These are phyloP conservation scores for Sisymbrium altissimum DNA, from an alignment of 345 rosid genomes.

Conservation along the genomic window DNA sequence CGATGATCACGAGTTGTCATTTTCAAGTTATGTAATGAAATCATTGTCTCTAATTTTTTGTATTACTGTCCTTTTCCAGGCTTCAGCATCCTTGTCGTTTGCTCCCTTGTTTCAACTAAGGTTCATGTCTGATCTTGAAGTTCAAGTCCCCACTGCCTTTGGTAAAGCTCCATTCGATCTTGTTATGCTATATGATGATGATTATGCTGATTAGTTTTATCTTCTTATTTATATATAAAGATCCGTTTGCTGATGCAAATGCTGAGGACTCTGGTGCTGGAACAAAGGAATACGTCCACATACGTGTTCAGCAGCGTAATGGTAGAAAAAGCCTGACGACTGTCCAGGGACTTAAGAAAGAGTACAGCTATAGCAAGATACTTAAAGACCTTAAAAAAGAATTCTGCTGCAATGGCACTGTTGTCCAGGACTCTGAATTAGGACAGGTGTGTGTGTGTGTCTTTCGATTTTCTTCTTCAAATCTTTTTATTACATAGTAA, in stretches of 20 bases:
- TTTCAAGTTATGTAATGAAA: not conserved
- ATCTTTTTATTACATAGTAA: not conserved
- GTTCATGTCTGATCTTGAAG: slow-evolving; percentile 48
- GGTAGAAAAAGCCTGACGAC: slow-evolving; percentile 55
- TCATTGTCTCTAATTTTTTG: too few relatives aligned
- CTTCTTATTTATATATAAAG: not conserved
- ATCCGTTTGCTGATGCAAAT: slow-evolving; percentile 52
- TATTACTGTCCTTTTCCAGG: slow-evolving; percentile 11
- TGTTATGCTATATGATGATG: too few relatives aligned
- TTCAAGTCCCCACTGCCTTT: slow-evolving; percentile 41
- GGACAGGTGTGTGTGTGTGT: slow-evolving; percentile 45
- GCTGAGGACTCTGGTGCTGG: slow-evolving; percentile 55
- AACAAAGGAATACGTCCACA: slow-evolving; percentile 45
- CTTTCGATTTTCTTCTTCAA: not conserved
- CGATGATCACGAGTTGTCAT: not conserved
- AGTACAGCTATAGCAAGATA: slow-evolving; percentile 54
- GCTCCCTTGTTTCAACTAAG: slow-evolving; percentile 32
- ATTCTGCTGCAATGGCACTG: slow-evolving; percentile 62
- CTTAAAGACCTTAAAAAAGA: slow-evolving; percentile 62
- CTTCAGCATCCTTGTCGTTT: not conserved
- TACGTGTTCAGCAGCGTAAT: slow-evolving; percentile 49
- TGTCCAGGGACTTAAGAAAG: slow-evolving; percentile 52
- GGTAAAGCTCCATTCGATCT: slow-evolving; percentile 34
- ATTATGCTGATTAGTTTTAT: too few relatives aligned
- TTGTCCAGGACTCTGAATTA: slow-evolving; percentile 54